These are phyloP conservation scores for Chlamydomonas incerta DNA, from an alignment of 139 green algal genomes.

Conservation along the genomic window DNA sequence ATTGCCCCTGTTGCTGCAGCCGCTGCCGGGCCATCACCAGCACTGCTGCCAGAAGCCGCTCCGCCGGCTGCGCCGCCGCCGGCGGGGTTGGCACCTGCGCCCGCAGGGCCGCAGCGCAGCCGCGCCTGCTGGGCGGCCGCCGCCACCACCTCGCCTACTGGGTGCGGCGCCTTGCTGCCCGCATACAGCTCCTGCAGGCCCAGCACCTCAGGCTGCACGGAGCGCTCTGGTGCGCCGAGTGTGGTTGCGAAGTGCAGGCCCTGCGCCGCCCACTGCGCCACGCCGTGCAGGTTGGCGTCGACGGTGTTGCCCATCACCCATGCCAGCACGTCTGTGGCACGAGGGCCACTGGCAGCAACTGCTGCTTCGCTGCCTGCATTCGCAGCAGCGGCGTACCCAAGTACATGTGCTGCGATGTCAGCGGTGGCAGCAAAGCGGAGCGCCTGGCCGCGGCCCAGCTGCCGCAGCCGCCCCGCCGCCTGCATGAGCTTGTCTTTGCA, in stretches of 20 bases:
- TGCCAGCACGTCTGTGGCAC: constrained; percentile 40
- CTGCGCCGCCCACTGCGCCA: constrained; percentile 42
- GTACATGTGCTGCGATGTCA: constrained; percentile 29
- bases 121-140: background rate
- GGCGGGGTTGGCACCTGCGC: too few relatives aligned
- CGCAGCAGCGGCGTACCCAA: background rate
- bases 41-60: background rate
- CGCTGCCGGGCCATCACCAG: too few relatives aligned
- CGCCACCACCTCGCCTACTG: background rate
- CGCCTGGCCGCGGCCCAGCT: constrained; percentile 54
- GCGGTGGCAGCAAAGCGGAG: constrained; percentile 34
- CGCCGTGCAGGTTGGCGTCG: constrained; percentile 37
- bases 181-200: constrained; percentile 38
- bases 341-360: too few relatives aligned
- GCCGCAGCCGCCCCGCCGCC: constrained; percentile 51
- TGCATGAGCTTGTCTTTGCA: constrained; percentile 66
- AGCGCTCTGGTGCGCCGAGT: background rate
- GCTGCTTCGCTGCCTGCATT: too few relatives aligned
- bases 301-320: constrained; percentile 62
- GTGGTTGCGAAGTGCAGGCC: constrained; percentile 56
- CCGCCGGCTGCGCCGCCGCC: too few relatives aligned
- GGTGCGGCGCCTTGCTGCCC: background rate
- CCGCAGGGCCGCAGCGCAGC: background rate
- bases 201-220: constrained; percentile 53
- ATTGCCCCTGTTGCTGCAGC: background rate